Percentiles rank a stretch among this genome's conserved stretches.
Evolutionary conservation across 2,329 filamentous ascomycete species (phyloP).

Genomic region (Sporothrix protearum): DNA sequence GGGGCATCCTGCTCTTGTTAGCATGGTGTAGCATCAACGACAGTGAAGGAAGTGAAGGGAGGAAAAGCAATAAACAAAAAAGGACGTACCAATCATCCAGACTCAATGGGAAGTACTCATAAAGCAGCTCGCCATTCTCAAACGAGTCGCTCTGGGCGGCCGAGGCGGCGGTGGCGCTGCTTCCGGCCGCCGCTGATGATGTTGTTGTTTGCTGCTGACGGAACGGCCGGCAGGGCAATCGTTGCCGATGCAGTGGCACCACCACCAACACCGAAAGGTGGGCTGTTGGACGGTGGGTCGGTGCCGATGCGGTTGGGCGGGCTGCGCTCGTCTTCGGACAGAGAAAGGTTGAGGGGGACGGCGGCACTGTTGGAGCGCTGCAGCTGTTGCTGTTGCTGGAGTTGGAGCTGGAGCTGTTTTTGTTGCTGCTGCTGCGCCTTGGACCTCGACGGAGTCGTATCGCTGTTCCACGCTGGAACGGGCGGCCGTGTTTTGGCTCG

Average conservation of each 20-base stretch:
- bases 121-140: conserved; percentile 78
- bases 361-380: conserved; percentile 31
- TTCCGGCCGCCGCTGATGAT: conserved; percentile 32
- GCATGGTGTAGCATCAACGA: neutral
- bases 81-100: conserved; percentile 72
- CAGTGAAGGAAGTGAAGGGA: neutral
- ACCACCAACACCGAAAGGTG: conserved; percentile 40
- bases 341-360: conserved; percentile 49
- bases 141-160: conserved; percentile 48
- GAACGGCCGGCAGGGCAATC: neutral
- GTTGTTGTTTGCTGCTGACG: neutral
- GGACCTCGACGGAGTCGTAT: conserved; percentile 31
- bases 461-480: conserved; percentile 50
- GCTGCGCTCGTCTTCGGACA: conserved; percentile 60
- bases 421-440: conserved; percentile 12
- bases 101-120: conserved; percentile 91
- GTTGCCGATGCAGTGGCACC: neutral
- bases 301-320: conserved; percentile 47
- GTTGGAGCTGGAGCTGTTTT: conserved; percentile 28
- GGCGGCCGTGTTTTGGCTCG: conserved; percentile 50
- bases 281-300: conserved; percentile 43
- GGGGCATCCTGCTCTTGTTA: conserved; percentile 61
- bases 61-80: too few species aligned
- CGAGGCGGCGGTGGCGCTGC: conserved; percentile 24
- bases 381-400: conserved; percentile 23